These are phyloP conservation scores for Pseudocercospora pini-densiflorae DNA, from an alignment of 2,329 filamentous ascomycete genomes.

Conservation along the genomic window DNA sequence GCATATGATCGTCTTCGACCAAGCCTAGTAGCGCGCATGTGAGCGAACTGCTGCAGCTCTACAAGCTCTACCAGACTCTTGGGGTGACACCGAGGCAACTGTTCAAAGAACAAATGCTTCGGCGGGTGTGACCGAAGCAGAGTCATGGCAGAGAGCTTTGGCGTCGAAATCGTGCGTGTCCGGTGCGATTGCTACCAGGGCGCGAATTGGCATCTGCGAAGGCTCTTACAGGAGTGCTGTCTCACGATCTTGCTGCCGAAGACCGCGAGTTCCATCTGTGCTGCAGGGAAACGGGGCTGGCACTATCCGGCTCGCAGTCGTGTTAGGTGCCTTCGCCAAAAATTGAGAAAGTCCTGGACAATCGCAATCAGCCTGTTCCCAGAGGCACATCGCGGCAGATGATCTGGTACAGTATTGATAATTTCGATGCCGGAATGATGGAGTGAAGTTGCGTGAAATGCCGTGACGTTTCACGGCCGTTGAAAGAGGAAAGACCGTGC, in stretches of 20 bases:
- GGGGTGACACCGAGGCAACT: not conserved
- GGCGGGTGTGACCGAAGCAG: not conserved
- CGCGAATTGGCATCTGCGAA: not conserved
- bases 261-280: not conserved
- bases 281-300: not conserved
- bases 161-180: not conserved
- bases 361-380: no score
- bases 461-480: no score
- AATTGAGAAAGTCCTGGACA: no score
- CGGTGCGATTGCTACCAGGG: not conserved
- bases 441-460: no score
- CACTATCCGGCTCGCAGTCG: no score
- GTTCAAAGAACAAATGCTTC: not conserved
- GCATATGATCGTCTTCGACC: not conserved
- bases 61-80: not conserved
- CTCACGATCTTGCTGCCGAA: not conserved
- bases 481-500: no score
- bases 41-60: constrained; percentile 2
- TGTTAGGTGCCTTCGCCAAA: no score
- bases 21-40: not conserved
- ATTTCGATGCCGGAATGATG: no score
- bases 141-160: not conserved
- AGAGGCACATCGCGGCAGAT: no score
- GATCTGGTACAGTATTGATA: no score
- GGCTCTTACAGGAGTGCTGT: constrained; percentile 3